phyloP scores from a whole-genome alignment of 176 grass and related monocot species.

The Puccinellia tenuiflora region DNA sequence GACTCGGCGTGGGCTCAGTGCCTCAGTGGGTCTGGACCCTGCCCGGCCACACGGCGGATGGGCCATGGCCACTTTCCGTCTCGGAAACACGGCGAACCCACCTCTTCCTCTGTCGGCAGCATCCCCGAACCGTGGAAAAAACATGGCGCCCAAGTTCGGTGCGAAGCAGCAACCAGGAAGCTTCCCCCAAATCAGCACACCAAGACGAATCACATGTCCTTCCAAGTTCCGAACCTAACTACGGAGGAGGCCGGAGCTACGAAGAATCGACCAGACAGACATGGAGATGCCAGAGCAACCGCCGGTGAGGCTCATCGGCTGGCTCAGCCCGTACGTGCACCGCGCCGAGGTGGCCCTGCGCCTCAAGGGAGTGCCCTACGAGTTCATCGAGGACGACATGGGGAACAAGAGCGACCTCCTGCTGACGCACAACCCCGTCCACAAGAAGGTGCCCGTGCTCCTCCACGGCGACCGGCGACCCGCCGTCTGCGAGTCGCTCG shows the following conservation, averaged over 20 bases:
- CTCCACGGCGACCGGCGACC: slow-evolving; percentile 18
- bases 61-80: neutral
- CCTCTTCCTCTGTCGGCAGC: neutral
- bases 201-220: neutral
- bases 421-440: slow-evolving; percentile 36
- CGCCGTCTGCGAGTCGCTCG: slow-evolving; percentile 27
- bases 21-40: too few relatives aligned
- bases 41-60: too few relatives aligned
- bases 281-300: neutral
- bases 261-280: too few relatives aligned
- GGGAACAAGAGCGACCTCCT: slow-evolving; percentile 32
- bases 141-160: neutral
- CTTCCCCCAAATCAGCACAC: neutral
- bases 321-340: neutral
- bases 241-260: too few relatives aligned
- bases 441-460: slow-evolving; percentile 43
- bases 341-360: neutral
- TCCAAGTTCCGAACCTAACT: too few relatives aligned
- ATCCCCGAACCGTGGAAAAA: neutral
- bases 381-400: neutral
- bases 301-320: neutral
- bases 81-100: neutral
- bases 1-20: too few relatives aligned
- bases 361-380: slow-evolving; percentile 3
- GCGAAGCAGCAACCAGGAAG: neutral